A percentile compares a stretch with the other conserved stretches of the same genome.
Evolutionary conservation across 495 filamentous ascomycete genomes (phyloP).

Genomic region (Thozetella sp.): DNA sequence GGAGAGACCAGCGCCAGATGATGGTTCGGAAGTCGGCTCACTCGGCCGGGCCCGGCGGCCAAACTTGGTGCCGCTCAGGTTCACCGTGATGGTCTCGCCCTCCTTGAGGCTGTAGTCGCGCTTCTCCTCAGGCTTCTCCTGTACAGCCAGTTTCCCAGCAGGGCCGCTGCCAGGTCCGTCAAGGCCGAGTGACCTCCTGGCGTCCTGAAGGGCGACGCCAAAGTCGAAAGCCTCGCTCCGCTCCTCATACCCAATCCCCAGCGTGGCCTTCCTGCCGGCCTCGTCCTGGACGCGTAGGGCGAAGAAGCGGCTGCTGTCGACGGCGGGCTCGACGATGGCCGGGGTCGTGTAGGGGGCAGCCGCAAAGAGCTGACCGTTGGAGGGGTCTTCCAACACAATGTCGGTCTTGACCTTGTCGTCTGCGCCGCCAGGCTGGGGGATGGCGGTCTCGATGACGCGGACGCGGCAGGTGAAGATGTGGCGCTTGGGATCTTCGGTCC

Average conservation of each 20-base stretch:
- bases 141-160: conserved; percentile 13
- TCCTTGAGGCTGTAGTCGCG: conserved; percentile 80
- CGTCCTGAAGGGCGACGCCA: conserved; percentile 75
- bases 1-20: conserved; percentile 28
- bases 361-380: conserved; percentile 73
- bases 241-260: conserved; percentile 88
- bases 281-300: conserved; percentile 75
- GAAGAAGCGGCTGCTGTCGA: conserved; percentile 79
- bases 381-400: conserved; percentile 73
- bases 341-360: conserved; percentile 69
- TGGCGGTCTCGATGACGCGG: conserved; percentile 75
- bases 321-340: conserved; percentile 66
- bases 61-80: conserved; percentile 58
- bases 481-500: conserved; percentile 70
- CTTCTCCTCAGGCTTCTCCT: conserved; percentile 40
- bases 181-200: conserved; percentile 57
- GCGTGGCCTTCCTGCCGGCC: conserved; percentile 66
- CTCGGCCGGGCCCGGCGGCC: conserved; percentile 29
- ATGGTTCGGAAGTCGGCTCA: conserved; percentile 10
- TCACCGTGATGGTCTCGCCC: conserved; percentile 82
- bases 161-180: conserved; percentile 17
- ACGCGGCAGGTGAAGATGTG: conserved; percentile 83
- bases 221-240: conserved; percentile 82
- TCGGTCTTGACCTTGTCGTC: conserved; percentile 64
- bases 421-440: conserved; percentile 32